These are phyloP conservation scores for Podospora australis DNA, from an alignment of 495 filamentous ascomycete species.

Conservation along the genomic window DNA sequence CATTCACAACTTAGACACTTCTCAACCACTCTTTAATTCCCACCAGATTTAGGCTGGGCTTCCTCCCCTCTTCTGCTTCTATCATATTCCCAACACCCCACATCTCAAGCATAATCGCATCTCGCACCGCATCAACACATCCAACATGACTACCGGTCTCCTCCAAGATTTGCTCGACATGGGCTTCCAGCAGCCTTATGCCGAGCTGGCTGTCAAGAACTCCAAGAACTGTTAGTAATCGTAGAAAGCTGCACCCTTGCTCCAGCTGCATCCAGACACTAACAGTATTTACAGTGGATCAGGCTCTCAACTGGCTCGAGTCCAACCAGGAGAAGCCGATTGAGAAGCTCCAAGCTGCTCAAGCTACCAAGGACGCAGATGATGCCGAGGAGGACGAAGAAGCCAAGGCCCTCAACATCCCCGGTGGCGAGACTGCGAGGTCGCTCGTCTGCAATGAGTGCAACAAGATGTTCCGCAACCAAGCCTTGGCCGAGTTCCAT, in stretches of 20 bases:
- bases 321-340: conserved; percentile 74
- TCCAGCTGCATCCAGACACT: conserved; percentile 1
- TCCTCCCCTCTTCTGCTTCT: too few species aligned
- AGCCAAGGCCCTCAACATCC: conserved; percentile 42
- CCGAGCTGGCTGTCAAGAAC: conserved; percentile 74
- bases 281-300: conserved; percentile 55
- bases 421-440: conserved; percentile 49
- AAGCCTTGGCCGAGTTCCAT: conserved; percentile 79
- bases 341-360: conserved; percentile 61
- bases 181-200: conserved; percentile 82
- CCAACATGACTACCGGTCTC: conserved; percentile 60
- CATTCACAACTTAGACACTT: too few species aligned
- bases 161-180: conserved; percentile 82
- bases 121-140: neutral
- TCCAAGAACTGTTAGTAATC: conserved; percentile 70
- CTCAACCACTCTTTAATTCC: too few species aligned
- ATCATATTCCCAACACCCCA: neutral
- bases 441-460: conserved; percentile 80
- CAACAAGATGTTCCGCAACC: conserved; percentile 78
- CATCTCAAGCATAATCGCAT: neutral
- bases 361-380: conserved; percentile 9
- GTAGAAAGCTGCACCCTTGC: conserved; percentile 32
- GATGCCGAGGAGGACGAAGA: conserved; percentile 48
- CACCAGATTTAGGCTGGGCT: too few species aligned
- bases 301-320: conserved; percentile 91